Evolutionary conservation across 1,139 yeast species (phyloP).

Genomic region (Pneumocystis murina): DNA sequence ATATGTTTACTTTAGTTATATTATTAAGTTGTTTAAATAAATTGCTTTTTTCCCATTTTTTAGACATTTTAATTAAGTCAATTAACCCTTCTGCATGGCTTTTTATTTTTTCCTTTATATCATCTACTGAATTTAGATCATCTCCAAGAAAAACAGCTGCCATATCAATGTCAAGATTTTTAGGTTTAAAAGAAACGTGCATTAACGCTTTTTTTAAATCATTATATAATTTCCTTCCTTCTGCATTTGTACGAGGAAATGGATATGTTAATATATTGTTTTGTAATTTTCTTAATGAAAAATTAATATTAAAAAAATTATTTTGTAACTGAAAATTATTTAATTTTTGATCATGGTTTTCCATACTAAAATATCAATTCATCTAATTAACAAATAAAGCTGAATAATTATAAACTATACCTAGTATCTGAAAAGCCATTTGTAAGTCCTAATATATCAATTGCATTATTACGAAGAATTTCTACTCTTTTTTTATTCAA

Average conservation of each 20-base stretch:
- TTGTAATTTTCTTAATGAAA: background rate
- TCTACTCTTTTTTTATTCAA: background rate
- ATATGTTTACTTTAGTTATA: background rate
- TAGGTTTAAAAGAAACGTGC: background rate
- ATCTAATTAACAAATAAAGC: background rate
- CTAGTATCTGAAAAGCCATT: background rate
- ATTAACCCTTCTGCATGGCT: background rate
- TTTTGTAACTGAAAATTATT: background rate
- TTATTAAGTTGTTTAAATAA: background rate
- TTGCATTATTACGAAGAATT: background rate
- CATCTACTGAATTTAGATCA: background rate
- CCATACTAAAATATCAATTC: background rate
- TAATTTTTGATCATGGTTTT: background rate
- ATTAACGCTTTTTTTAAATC: background rate
- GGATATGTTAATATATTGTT: background rate
- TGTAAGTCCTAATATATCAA: background rate
- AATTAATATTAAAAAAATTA: background rate
- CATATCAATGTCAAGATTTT: background rate
- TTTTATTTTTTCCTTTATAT: background rate
- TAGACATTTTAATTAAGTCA: background rate
- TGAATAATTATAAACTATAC: background rate
- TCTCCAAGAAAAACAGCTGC: background rate
- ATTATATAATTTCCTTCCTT: background rate
- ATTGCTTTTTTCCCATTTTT: background rate
- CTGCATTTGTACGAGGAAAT: background rate